Evolutionary conservation across 345 rosid genomes (phyloP).

Genomic region (Camelina sativa): DNA sequence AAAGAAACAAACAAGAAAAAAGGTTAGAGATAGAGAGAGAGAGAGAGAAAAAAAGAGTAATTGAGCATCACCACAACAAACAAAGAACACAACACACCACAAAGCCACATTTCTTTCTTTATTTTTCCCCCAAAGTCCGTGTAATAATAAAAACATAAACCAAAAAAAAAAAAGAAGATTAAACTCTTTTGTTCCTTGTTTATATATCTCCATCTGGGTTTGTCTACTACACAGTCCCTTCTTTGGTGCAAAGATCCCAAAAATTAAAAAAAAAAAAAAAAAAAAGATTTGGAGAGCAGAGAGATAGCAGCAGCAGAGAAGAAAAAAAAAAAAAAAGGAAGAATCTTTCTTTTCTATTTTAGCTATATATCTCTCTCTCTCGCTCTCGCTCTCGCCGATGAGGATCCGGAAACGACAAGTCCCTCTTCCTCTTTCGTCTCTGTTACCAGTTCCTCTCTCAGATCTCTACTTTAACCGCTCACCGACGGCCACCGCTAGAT

Average conservation of each 20-base stretch:
- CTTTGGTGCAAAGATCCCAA: conserved; percentile 39
- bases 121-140: background rate
- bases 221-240: conserved; percentile 20
- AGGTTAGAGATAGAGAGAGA: conserved; percentile 43
- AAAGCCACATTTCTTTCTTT: conserved; percentile 3
- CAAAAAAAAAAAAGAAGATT: background rate
- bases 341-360: conserved; percentile 18
- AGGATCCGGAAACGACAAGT: conserved; percentile 92
- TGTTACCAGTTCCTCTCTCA: conserved; percentile 77
- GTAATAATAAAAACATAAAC: background rate
- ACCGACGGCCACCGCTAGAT: conserved; percentile 44
- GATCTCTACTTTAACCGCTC: conserved; percentile 67
- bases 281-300: background rate
- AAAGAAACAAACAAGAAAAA: conserved; percentile 30
- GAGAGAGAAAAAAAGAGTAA: conserved; percentile 7
- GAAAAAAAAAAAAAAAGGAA: background rate
- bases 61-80: too few species aligned
- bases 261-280: background rate
- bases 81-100: conserved; percentile 30
- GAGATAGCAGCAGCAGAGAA: background rate
- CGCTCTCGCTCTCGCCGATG: conserved; percentile 45
- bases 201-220: conserved; percentile 8
- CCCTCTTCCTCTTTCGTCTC: conserved; percentile 76
- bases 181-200: conserved; percentile 29
- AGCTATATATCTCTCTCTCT: background rate